Evolutionary conservation across 495 filamentous ascomycete genomes (phyloP).

Genomic region (Cercophora sp.): DNA sequence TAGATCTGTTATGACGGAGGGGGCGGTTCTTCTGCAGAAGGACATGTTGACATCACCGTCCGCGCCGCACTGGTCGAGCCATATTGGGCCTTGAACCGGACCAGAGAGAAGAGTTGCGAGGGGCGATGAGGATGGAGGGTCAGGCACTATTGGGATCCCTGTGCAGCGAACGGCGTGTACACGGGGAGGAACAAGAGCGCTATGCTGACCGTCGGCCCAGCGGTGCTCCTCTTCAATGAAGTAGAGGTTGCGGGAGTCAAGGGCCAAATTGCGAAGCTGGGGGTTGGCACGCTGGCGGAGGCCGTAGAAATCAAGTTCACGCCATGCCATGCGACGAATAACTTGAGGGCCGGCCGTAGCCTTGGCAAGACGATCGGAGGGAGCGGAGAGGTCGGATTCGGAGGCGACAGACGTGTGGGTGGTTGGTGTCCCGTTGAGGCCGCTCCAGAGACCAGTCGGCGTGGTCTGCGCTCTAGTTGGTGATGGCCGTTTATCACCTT

Average conservation of each 20-base stretch:
- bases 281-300: conserved; percentile 57
- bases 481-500: conserved; percentile 35
- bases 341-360: conserved; percentile 43
- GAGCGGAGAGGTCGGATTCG: not conserved
- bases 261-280: conserved; percentile 46
- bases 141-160: conserved; percentile 49
- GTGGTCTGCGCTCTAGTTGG: conserved; percentile 11
- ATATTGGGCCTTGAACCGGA: conserved; percentile 48
- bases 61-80: conserved; percentile 45
- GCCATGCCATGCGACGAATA: conserved; percentile 53
- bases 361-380: conserved; percentile 6
- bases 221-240: conserved; percentile 46
- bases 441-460: conserved; percentile 26
- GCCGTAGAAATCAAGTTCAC: conserved; percentile 53
- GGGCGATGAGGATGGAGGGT: not conserved
- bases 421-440: not conserved
- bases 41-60: conserved; percentile 44
- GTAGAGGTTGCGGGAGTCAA: conserved; percentile 51
- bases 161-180: conserved; percentile 45
- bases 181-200: conserved; percentile 35
- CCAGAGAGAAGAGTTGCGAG: conserved; percentile 15
- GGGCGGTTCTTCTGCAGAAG: conserved; percentile 34
- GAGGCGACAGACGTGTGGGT: not conserved
- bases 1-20: not conserved
- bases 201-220: conserved; percentile 45